Evolutionary conservation across 2,329 filamentous ascomycete genomes (phyloP).

Genomic region (Exophiala phaeomuriformis): DNA sequence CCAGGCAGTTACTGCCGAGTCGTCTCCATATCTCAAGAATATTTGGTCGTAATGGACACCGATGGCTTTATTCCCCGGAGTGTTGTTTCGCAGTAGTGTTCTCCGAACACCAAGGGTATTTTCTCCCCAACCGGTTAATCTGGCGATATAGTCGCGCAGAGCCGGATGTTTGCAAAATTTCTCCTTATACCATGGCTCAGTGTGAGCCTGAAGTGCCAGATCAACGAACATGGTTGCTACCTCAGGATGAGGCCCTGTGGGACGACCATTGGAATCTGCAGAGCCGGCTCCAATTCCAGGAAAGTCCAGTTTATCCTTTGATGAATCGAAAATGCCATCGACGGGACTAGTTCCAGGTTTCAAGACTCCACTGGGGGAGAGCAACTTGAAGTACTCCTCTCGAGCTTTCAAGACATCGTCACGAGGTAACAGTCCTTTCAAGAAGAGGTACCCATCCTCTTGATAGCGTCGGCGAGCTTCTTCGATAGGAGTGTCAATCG

Average conservation of each 20-base stretch:
- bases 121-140: slow-evolving; percentile 49
- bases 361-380: slow-evolving; percentile 51
- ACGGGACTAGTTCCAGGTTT: slow-evolving; percentile 47
- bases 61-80: slow-evolving; percentile 50
- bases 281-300: slow-evolving; percentile 50
- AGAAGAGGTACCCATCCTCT: slow-evolving; percentile 49
- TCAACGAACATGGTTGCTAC: slow-evolving; percentile 43
- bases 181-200: slow-evolving; percentile 47
- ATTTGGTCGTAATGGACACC: slow-evolving; percentile 57
- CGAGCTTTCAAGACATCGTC: slow-evolving; percentile 48
- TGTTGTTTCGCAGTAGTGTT: slow-evolving; percentile 51
- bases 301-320: slow-evolving; percentile 39
- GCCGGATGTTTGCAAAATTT: slow-evolving; percentile 49
- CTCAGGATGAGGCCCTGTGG: slow-evolving; percentile 34
- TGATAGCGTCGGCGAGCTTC: slow-evolving; percentile 43
- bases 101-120: slow-evolving; percentile 42
- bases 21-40: slow-evolving; percentile 50
- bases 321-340: slow-evolving; percentile 48
- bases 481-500: slow-evolving; percentile 40
- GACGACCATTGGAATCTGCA: slow-evolving; percentile 39
- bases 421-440: slow-evolving; percentile 50
- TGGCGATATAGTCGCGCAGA: slow-evolving; percentile 44
- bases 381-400: slow-evolving; percentile 47
- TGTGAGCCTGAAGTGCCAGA: slow-evolving; percentile 49
- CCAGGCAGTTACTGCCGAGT: slow-evolving; percentile 52